A percentile compares a stretch with the other conserved stretches of the same genome.
phyloP scores from a whole-genome alignment of 2,329 filamentous ascomycete genomes.

The Endoconidiophora polonica region DNA sequence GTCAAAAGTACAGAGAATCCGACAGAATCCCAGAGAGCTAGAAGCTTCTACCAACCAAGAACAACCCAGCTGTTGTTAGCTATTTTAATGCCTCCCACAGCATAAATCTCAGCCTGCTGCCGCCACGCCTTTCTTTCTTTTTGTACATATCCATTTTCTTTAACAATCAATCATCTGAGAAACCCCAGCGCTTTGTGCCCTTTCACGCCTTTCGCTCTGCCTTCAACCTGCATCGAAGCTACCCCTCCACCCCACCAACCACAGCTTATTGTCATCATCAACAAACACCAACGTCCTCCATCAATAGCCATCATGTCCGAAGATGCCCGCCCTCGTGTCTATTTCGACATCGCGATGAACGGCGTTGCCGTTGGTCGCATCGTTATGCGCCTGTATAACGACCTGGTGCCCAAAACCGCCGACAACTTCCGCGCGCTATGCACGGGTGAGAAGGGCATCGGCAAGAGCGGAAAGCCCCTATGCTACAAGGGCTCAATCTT shows the following conservation, averaged over 20 bases:
- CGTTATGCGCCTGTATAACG: slow-evolving; percentile 63
- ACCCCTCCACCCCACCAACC: slow-evolving; percentile 8
- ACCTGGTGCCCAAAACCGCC: slow-evolving; percentile 79
- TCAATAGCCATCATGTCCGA: slow-evolving; percentile 19
- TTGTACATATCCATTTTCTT: neutral
- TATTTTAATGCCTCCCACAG: too few relatives aligned
- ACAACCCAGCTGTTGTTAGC: too few relatives aligned
- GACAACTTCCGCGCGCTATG: slow-evolving; percentile 93
- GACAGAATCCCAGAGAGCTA: slow-evolving; percentile 7
- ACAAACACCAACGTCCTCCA: slow-evolving; percentile 3
- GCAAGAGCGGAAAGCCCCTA: slow-evolving; percentile 67
- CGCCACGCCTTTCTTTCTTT: neutral
- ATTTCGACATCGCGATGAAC: slow-evolving; percentile 82
- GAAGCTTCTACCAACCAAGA: slow-evolving; percentile 8
- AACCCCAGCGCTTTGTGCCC: neutral
- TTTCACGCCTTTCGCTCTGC: neutral
- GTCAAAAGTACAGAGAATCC: slow-evolving; percentile 2
- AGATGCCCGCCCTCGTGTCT: slow-evolving; percentile 55
- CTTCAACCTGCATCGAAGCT: neutral
- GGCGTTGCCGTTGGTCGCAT: slow-evolving; percentile 58
- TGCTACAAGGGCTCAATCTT: slow-evolving; percentile 88
- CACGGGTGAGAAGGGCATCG: slow-evolving; percentile 82
- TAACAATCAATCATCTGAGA: neutral
- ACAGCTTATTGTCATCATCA: slow-evolving; percentile 3
- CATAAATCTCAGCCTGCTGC: slow-evolving; percentile 1